Conservation (phyloP, 495 filamentous ascomycete species). For the Polyplosphaeria fusca region DNA sequence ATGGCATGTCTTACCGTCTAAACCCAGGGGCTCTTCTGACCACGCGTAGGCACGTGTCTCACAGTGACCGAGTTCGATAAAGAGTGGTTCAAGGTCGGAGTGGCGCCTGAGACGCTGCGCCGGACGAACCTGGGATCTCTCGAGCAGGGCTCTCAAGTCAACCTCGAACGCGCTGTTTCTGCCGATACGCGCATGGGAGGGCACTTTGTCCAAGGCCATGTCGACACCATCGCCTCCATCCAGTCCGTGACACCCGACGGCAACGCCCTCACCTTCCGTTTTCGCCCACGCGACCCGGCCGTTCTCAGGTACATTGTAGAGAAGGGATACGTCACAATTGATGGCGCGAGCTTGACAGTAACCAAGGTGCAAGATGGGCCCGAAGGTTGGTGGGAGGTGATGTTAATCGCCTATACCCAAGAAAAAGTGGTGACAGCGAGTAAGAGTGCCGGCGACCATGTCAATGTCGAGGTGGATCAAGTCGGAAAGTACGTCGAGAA, state of each 20-base stretch:
- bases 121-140: conserved; percentile 87
- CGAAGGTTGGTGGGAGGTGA: conserved; percentile 92
- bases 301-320: conserved; percentile 84
- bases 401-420: conserved; percentile 98
- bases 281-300: conserved; percentile 62
- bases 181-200: conserved; percentile 87
- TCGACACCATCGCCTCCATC: conserved; percentile 81
- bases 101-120: conserved; percentile 93
- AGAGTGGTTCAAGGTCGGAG: conserved; percentile 80
- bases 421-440: conserved; percentile 79
- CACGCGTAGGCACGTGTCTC: conserved; percentile 66
- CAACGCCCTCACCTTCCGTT: conserved; percentile 81
- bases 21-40: background rate
- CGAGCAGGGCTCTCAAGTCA: conserved; percentile 58
- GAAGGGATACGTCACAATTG: conserved; percentile 94
- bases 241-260: conserved; percentile 68
- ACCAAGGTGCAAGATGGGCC: conserved; percentile 61
- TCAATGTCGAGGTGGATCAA: conserved; percentile 98
- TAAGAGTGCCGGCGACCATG: conserved; percentile 78
- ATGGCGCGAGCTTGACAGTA: conserved; percentile 94
- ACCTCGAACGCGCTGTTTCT: conserved; percentile 89
- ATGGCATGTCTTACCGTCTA: conserved; percentile 50
- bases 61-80: conserved; percentile 77
- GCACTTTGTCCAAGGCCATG: conserved; percentile 89
- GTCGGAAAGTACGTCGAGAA: conserved; percentile 99